phyloP scores from a whole-genome alignment of 306 rosid genomes.

The Ceratonia siliqua region DNA sequence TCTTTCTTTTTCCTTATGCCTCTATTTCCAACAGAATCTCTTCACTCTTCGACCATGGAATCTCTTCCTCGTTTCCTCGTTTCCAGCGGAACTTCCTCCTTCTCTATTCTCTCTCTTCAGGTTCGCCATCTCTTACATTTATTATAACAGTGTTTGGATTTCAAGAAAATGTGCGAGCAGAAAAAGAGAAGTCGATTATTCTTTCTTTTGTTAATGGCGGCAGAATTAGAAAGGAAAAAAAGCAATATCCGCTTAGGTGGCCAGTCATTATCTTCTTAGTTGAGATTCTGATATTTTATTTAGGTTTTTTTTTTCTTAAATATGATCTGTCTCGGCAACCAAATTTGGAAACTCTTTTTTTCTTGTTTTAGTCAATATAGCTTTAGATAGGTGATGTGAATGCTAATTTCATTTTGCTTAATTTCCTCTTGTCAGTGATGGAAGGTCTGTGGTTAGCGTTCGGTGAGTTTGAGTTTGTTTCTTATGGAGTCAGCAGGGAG shows the following conservation, averaged over 20 bases:
- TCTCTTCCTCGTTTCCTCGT: conserved; percentile 63
- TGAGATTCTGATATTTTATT: background rate
- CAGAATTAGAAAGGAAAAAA: background rate
- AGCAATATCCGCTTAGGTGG: background rate
- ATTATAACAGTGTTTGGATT: conserved; percentile 22
- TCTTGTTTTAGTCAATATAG: background rate
- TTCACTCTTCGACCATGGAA: conserved; percentile 73
- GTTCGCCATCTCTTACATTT: conserved; percentile 38
- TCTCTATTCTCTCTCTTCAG: conserved; percentile 78
- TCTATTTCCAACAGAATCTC: conserved; percentile 49
- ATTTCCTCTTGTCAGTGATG: conserved; percentile 52
- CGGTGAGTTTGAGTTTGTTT: conserved; percentile 80
- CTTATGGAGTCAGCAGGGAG: conserved; percentile 66
- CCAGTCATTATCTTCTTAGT: background rate
- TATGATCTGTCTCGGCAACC: conserved; percentile 24
- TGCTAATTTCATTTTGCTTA: conserved; percentile 22
- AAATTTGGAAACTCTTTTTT: background rate
- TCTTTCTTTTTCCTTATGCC: conserved; percentile 57
- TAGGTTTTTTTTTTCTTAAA: background rate
- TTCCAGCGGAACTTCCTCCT: conserved; percentile 80
- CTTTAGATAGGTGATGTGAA: conserved; percentile 34
- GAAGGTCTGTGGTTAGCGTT: conserved; percentile 82
- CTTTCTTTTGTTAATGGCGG: conserved; percentile 23
- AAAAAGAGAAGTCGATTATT: background rate
- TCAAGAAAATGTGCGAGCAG: conserved; percentile 35